Evolutionary conservation across 2,329 filamentous ascomycete species (phyloP).

Genomic region (Arthrobotrys musiformis): DNA sequence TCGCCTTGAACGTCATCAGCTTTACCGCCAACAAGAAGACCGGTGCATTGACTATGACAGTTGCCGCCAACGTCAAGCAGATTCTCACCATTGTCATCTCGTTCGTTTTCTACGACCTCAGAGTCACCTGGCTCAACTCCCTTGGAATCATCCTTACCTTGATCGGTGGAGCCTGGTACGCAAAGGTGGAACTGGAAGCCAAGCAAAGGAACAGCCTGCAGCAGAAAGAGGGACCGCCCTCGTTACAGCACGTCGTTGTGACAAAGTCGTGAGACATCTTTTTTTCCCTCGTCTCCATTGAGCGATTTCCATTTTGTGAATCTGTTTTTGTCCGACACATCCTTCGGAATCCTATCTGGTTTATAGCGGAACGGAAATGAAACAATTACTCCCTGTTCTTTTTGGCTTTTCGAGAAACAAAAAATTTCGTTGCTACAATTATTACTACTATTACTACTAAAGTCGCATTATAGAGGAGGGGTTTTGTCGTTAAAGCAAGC

Average conservation of each 20-base stretch:
- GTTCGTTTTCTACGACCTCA: slow-evolving; percentile 68
- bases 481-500: slow-evolving; percentile 53
- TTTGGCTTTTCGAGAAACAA: slow-evolving; percentile 7
- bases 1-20: slow-evolving; percentile 69
- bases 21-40: slow-evolving; percentile 71
- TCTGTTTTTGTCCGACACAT: slow-evolving; percentile 27
- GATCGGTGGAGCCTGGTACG: slow-evolving; percentile 70
- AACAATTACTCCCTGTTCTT: slow-evolving; percentile 23
- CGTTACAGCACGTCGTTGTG: slow-evolving; percentile 42
- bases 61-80: slow-evolving; percentile 71
- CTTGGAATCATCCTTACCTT: slow-evolving; percentile 67
- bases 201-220: slow-evolving; percentile 61
- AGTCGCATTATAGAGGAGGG: slow-evolving; percentile 55
- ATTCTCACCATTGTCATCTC: slow-evolving; percentile 69
- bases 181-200: slow-evolving; percentile 65
- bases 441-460: slow-evolving; percentile 25
- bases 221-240: slow-evolving; percentile 37
- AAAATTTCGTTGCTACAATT: slow-evolving; percentile 12
- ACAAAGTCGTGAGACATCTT: slow-evolving; percentile 46
- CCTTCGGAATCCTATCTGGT: slow-evolving; percentile 49
- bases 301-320: slow-evolving; percentile 19
- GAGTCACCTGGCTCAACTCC: slow-evolving; percentile 68
- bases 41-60: slow-evolving; percentile 71
- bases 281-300: not conserved
- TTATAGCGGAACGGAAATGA: slow-evolving; percentile 53